Conservation (phyloP, 2,329 filamentous ascomycete species). For the Ophiostoma australiae region DNA sequence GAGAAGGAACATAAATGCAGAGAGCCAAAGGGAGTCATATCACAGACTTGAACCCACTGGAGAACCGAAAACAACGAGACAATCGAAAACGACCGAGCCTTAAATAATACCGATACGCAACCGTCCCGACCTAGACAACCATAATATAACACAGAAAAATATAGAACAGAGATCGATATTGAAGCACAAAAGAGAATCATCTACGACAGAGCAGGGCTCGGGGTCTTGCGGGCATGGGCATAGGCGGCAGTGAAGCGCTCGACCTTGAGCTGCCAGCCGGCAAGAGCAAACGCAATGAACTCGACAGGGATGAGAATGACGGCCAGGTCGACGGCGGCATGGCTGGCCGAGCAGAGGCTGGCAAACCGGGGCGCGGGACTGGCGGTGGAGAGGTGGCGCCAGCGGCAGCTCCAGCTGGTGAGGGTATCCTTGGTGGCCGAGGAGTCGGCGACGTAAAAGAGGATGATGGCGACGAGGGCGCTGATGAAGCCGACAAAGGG, state of each 20-base stretch:
- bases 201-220: slow-evolving; percentile 30
- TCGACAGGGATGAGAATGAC: slow-evolving; percentile 56
- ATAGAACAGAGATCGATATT: background rate
- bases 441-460: slow-evolving; percentile 54
- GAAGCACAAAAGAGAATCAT: background rate
- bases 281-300: slow-evolving; percentile 44
- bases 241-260: slow-evolving; percentile 40
- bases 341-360: slow-evolving; percentile 53
- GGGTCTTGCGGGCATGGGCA: slow-evolving; percentile 35
- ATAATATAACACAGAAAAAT: background rate
- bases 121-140: background rate
- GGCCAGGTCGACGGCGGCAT: slow-evolving; percentile 49
- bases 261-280: slow-evolving; percentile 43
- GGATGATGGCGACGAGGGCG: slow-evolving; percentile 49
- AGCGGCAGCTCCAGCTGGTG: slow-evolving; percentile 60
- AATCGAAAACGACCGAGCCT: background rate
- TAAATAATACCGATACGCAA: background rate
- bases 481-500: slow-evolving; percentile 43
- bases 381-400: slow-evolving; percentile 49
- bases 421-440: slow-evolving; percentile 51
- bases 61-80: background rate
- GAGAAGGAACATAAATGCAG: background rate
- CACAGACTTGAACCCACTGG: background rate
- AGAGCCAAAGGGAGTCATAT: background rate
- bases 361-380: slow-evolving; percentile 49